phyloP scores from a whole-genome alignment of 306 rosid species.

The Clitoria ternatea region DNA sequence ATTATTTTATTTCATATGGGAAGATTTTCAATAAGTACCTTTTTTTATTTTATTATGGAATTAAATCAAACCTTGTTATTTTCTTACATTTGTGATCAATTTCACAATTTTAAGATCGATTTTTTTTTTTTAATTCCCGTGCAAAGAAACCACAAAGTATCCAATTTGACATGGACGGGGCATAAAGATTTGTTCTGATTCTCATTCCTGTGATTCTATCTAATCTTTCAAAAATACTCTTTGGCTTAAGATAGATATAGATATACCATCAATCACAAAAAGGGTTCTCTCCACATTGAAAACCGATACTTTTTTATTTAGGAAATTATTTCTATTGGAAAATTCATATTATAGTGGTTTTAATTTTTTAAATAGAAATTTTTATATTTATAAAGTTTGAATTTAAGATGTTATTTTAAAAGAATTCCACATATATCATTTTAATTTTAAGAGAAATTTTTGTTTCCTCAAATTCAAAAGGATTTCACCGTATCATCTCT shows the following conservation, averaged over 20 bases:
- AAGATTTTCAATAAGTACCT: not conserved
- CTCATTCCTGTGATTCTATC: constrained; percentile 23
- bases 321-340: too few species aligned
- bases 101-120: not conserved
- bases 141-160: not conserved
- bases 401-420: too few species aligned
- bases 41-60: not conserved
- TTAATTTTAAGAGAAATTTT: too few species aligned
- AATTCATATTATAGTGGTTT: too few species aligned
- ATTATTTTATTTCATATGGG: constrained; percentile 1
- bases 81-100: not conserved
- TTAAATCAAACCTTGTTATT: not conserved
- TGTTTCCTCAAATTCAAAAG: too few species aligned
- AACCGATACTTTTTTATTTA: not conserved
- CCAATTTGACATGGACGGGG: constrained; percentile 18
- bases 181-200: constrained; percentile 20
- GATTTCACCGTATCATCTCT: too few species aligned
- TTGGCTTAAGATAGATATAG: not conserved
- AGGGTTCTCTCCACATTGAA: not conserved
- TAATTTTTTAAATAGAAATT: too few species aligned
- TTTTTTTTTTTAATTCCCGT: not conserved
- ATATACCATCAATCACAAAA: not conserved
- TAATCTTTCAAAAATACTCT: constrained; percentile 11
- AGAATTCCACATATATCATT: too few species aligned
- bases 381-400: too few species aligned